Conservation (phyloP, 2,329 filamentous ascomycete genomes). For the Paecilomyces variotii region DNA sequence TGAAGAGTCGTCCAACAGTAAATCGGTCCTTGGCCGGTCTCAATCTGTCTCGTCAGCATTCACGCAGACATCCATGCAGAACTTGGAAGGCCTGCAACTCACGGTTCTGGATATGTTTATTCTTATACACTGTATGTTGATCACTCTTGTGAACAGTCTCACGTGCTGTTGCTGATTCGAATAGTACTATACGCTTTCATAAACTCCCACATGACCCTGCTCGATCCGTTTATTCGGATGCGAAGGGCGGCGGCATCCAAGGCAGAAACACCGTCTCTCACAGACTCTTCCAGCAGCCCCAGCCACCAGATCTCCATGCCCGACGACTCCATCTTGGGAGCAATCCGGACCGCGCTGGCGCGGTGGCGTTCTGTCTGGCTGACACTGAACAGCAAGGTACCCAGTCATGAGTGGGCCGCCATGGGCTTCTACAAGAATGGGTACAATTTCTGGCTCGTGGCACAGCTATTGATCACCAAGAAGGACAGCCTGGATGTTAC, state of each 20-base stretch:
- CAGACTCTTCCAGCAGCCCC: slow-evolving; percentile 1
- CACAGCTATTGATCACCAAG: slow-evolving; percentile 33
- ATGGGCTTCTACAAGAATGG: slow-evolving; percentile 37
- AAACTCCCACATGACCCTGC: slow-evolving; percentile 31
- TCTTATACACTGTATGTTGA: slow-evolving; percentile 32
- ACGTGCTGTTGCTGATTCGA: slow-evolving; percentile 1
- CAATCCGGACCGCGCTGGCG: slow-evolving; percentile 27
- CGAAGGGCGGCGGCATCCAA: slow-evolving; percentile 10
- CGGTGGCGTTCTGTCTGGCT: slow-evolving; percentile 34
- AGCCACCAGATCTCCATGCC: slow-evolving; percentile 11
- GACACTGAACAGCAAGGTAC: slow-evolving; percentile 20
- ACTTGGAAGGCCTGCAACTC: slow-evolving; percentile 13
- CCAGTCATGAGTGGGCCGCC: slow-evolving; percentile 28
- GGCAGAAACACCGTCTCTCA: slow-evolving; percentile 5
- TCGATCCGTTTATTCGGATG: slow-evolving; percentile 20
- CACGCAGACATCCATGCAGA: slow-evolving; percentile 3
- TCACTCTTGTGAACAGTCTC: not conserved
- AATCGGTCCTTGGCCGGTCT: not conserved
- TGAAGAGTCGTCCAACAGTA: slow-evolving; percentile 9
- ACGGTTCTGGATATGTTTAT: slow-evolving; percentile 35
- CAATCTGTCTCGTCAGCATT: not conserved
- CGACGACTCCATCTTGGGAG: slow-evolving; percentile 21
- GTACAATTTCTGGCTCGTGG: slow-evolving; percentile 37
- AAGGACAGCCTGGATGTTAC: slow-evolving; percentile 37
- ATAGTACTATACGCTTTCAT: slow-evolving; percentile 34